Conservation (phyloP, 768 basidiomycete genomes). For the Russula ochroleuca region DNA sequence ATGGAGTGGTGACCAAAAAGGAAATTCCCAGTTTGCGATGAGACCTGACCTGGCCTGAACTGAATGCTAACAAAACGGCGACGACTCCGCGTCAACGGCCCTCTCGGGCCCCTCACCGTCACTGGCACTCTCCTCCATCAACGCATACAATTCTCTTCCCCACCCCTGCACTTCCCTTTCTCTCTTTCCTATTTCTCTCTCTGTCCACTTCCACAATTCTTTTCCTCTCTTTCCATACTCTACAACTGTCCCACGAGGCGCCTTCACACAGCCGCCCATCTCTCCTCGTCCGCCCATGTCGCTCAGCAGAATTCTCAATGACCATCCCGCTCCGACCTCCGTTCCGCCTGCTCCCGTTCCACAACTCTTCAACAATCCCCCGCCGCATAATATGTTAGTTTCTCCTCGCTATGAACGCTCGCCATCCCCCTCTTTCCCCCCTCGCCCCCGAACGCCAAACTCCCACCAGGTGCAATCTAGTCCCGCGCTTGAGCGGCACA, state of each 20-base stretch:
- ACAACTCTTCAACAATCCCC: conserved; percentile 31
- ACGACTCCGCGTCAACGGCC: conserved; percentile 26
- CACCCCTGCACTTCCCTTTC: not conserved
- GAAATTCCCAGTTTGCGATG: conserved; percentile 23
- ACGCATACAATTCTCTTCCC: not conserved
- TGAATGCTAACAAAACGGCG: conserved; percentile 24
- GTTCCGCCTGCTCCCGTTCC: conserved; percentile 31
- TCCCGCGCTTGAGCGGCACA: conserved; percentile 33
- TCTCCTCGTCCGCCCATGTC: conserved; percentile 25
- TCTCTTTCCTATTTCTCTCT: not conserved
- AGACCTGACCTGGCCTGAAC: conserved; percentile 16
- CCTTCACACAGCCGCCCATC: not conserved
- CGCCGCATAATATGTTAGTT: conserved; percentile 32
- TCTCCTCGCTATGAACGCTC: conserved; percentile 26
- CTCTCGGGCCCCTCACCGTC: conserved; percentile 15
- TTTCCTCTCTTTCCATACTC: conserved; percentile 7
- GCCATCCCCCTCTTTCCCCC: conserved; percentile 22
- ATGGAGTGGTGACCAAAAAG: conserved; percentile 19
- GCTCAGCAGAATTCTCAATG: conserved; percentile 34
- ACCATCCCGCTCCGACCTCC: conserved; percentile 46
- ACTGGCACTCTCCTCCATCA: not conserved
- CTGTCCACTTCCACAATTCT: not conserved
- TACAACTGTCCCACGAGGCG: conserved; percentile 23
- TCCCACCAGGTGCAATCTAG: conserved; percentile 29
- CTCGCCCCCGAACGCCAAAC: conserved; percentile 23